phyloP scores from a whole-genome alignment of 2,329 filamentous ascomycete species.

The Neopestalotiopsis rosae region DNA sequence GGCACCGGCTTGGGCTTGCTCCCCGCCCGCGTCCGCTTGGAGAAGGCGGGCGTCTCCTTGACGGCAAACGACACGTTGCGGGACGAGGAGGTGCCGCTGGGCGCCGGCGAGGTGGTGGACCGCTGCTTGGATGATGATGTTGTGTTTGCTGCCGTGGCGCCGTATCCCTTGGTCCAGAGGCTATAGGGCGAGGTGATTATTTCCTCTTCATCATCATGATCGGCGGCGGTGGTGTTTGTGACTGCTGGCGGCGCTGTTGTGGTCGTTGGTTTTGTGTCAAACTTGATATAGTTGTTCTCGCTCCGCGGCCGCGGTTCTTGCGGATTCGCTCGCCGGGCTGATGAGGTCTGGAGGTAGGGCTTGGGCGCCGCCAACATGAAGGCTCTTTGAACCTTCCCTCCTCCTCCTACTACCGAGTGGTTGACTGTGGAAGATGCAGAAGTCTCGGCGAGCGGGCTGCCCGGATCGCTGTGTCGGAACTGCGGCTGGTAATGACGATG shows the following conservation, averaged over 20 bases:
- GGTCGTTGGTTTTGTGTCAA: neutral
- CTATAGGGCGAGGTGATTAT: slow-evolving; percentile 5
- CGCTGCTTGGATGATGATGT: neutral
- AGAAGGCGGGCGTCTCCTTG: slow-evolving; percentile 11
- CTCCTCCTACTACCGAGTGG: no score
- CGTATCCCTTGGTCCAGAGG: slow-evolving; percentile 10
- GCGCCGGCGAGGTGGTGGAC: neutral
- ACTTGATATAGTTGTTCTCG: neutral
- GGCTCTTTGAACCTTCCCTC: neutral
- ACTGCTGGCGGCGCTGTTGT: neutral
- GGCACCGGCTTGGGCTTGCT: slow-evolving; percentile 7
- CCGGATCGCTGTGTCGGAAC: slow-evolving; percentile 12
- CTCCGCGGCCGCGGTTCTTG: neutral
- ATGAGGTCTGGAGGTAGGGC: neutral
- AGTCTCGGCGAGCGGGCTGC: neutral
- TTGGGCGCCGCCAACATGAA: neutral
- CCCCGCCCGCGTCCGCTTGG: neutral
- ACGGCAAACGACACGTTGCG: slow-evolving; percentile 2
- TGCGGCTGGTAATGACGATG: neutral
- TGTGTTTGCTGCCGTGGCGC: neutral
- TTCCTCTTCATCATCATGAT: neutral
- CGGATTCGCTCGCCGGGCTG: neutral
- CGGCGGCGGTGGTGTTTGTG: no score
- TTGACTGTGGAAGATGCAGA: neutral
- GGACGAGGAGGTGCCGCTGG: slow-evolving; percentile 11